Evolutionary conservation across 305 asterid species (phyloP).

Genomic region (Solanum chacoense): DNA sequence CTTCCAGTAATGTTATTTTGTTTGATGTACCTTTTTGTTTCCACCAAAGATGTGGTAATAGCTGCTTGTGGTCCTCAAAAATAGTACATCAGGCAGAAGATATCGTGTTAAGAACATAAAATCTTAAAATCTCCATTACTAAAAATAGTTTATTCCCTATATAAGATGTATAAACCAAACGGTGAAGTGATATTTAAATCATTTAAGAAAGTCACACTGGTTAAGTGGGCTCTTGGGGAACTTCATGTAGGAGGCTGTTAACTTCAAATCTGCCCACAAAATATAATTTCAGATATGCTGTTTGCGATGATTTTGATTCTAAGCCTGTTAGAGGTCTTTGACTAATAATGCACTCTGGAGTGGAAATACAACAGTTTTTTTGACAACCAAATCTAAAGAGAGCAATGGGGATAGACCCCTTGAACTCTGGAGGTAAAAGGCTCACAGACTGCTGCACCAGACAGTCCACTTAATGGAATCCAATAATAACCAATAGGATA

Average conservation of each 20-base stretch:
- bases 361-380: background rate
- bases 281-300: background rate
- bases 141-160: background rate
- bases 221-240: background rate
- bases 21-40: background rate
- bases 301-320: background rate
- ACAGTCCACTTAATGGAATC: background rate
- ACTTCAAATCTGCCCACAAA: background rate
- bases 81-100: background rate
- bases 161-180: background rate
- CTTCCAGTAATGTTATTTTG: background rate
- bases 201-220: background rate
- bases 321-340: background rate
- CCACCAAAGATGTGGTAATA: background rate
- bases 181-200: background rate
- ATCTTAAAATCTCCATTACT: background rate
- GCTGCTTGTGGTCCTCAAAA: background rate
- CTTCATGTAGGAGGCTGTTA: background rate
- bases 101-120: background rate
- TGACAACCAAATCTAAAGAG: background rate
- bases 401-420: background rate
- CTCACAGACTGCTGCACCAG: background rate
- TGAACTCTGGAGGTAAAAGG: background rate
- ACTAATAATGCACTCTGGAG: background rate
- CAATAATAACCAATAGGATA: background rate